Base-by-base conservation (phyloP, 2,329 filamentous ascomycete species). In the Colletotrichum sp. region DNA sequence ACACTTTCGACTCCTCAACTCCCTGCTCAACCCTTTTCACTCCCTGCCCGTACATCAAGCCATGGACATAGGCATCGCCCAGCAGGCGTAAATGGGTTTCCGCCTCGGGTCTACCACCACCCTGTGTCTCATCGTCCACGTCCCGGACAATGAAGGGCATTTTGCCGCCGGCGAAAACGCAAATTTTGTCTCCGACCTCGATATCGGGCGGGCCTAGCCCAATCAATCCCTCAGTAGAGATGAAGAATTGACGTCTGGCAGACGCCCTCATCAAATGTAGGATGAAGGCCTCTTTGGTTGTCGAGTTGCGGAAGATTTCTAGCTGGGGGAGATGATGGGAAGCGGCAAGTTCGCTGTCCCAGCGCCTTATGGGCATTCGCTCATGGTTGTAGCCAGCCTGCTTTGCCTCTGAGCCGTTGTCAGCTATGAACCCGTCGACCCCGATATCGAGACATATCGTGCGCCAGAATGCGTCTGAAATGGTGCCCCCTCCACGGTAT, bases 301-400 rank as follows among this genome's bases (percentile, higher is more conserved):
- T n/a, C 2, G 39, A 49, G 9, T 21, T 49, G 39, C 39, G 39
- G 18, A 49, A 49, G 39, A 49, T 21, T 21, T 49, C 39, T 6
- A 49, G 18, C 39, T 49, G 39, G 6, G 39, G 39, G 7, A 49
- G 18, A 21, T 4, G 3, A 3, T 49, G 2, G 5, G 5, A 49
- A n/a, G 39, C 0, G 18, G 39, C 2, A 0, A 49, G 39, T n/a
- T 49, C 18, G 4, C 39, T 49, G 18, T 49, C 18, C 39, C 39
- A 49, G 39, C 0, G 0, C 18, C 18, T 49, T 0, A 21, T 49
- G 0, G 1, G 4, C 1, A n/a, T 0, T 49, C 39, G 7, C 18
- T 49, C 39, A 12, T 49, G 1, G 2, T 49, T n/a, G 39, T n/a
- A 49, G 39, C 39, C 39, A 49, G 39, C 39, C 0, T 12, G 39